Evolutionary conservation across 805 yeast species (phyloP).

Genomic region (Sugiyamaella lignohabitans): DNA sequence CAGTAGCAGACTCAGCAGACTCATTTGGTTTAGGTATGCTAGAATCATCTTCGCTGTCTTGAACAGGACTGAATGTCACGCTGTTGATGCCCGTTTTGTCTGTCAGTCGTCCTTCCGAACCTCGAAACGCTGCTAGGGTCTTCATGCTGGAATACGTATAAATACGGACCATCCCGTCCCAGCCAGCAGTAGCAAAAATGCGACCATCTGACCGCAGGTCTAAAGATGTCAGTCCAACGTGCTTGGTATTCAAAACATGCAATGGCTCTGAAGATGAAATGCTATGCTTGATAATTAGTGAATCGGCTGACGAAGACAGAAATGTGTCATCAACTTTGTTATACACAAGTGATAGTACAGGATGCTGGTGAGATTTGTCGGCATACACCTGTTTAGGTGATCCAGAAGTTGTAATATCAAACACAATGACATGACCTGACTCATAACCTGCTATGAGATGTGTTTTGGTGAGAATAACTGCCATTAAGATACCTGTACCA

Average conservation of each 20-base stretch:
- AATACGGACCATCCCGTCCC: constrained; percentile 36
- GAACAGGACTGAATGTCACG: constrained; percentile 5
- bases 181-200: constrained; percentile 32
- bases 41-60: not conserved
- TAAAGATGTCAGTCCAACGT: constrained; percentile 28
- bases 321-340: constrained; percentile 20
- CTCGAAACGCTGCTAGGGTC: constrained; percentile 29
- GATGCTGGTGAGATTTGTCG: constrained; percentile 28
- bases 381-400: constrained; percentile 11
- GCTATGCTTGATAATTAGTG: constrained; percentile 26
- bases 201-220: constrained; percentile 22
- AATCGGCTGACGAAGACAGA: constrained; percentile 31
- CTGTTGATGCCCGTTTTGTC: not conserved
- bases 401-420: constrained; percentile 6
- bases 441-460: constrained; percentile 55
- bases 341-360: constrained; percentile 27
- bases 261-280: constrained; percentile 5
- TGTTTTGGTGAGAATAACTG: constrained; percentile 35
- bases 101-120: constrained; percentile 13
- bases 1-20: too few species aligned
- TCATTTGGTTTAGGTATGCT: not conserved
- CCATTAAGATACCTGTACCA: constrained; percentile 62
- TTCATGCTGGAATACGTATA: constrained; percentile 23
- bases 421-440: constrained; percentile 52
- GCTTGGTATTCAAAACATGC: constrained; percentile 18